Percentiles rank a stretch among this genome's conserved stretches.
phyloP scores from a whole-genome alignment of 116 monocot species.

The Dioscorea cayenensis region DNA sequence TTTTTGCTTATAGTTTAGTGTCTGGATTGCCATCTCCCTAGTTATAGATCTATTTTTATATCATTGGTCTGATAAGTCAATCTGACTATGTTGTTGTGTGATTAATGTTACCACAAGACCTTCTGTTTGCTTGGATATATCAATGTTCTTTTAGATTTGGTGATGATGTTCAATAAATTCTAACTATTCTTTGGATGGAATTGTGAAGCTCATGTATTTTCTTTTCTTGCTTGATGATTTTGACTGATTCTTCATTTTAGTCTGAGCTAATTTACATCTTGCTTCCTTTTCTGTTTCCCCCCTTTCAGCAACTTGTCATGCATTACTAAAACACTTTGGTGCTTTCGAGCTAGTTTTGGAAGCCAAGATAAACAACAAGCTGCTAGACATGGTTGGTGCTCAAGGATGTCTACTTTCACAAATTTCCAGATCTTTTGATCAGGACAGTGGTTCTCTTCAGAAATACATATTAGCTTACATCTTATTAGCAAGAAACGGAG shows the following conservation, averaged over 20 bases:
- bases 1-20: not conserved
- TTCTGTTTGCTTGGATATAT: not conserved
- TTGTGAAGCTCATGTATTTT: not conserved
- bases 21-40: too few species aligned
- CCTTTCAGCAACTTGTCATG: not conserved
- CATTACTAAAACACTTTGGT: not conserved
- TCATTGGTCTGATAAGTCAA: not conserved
- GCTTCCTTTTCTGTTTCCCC: not conserved
- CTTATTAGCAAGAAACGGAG: slow-evolving; percentile 33
- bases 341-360: slow-evolving; percentile 11
- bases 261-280: not conserved
- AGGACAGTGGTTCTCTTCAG: slow-evolving; percentile 40
- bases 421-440: slow-evolving; percentile 25
- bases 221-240: not conserved
- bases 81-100: not conserved
- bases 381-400: slow-evolving; percentile 28
- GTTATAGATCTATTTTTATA: not conserved
- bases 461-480: slow-evolving; percentile 44
- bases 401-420: slow-evolving; percentile 32
- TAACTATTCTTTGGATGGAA: not conserved
- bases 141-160: not conserved
- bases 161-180: not conserved
- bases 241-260: not conserved
- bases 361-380: slow-evolving; percentile 19
- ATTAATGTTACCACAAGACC: not conserved